Evolutionary conservation across 148 eudicot species (phyloP), one percentile per base, ranked within the genome.

Genomic region (Rhododendron henanense): DNA sequence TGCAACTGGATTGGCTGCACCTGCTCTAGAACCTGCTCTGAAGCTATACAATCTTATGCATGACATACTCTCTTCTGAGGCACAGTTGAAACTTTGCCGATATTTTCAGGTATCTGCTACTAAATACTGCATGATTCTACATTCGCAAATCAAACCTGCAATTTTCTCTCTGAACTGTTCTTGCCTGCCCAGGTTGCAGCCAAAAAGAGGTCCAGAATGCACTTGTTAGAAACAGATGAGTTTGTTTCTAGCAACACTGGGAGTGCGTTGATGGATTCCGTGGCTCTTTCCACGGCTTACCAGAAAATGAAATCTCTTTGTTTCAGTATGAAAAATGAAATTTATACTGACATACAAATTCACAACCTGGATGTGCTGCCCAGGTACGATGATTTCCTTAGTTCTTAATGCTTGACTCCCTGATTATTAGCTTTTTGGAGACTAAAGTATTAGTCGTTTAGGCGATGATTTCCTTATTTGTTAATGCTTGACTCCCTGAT

Each of bases 331-430:
- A 88, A 92, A 47, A 93, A 91, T 88, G 98, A 95, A 88, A 94
- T 94, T 85, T 89, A 88, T 63, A 94, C 95, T 37, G 98, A 95
- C 84, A 95, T 94, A 33, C 91, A 95, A 84, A 94, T 95, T 88
- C 94, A 95, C 90, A 92, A 92, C 85, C 94, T 92, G 88, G 89
- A 94, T 88, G 89, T 94, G 89, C 96, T 95, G 80, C 98, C 98
- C 87, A 94, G 97, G 98, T 91, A 89, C 83, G 55, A 39, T 23
- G 39, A 84, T n/a, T 57, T 35, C 25, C 47, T 75, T 4, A 25
- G n/a, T 1, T 39, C 10, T 82, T 82, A 61, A 59, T 21, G 35
- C 18, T 61, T 35, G 50, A 39, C 41, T 39, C 35, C 23, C 69
- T 55, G 69, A 81, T 81, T 53, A 81, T 31, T 16, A 31, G 19